Base-by-base conservation (phyloP, 495 filamentous ascomycete genomes). In the Penicillium diatomitis region DNA sequence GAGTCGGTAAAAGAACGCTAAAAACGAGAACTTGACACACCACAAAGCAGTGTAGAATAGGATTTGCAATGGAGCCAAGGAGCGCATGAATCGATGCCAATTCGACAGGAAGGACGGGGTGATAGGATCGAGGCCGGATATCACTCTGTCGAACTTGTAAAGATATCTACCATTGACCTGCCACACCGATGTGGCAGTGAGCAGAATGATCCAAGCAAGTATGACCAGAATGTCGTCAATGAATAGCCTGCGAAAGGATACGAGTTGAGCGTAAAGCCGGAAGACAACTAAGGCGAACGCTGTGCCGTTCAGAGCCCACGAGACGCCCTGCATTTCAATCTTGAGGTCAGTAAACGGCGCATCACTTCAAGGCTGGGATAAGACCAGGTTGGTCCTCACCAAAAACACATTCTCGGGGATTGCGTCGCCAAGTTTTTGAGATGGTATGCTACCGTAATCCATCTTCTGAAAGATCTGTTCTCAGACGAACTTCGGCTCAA, bases 21-120 rank as follows among this genome's bases (percentile, higher is more conserved):
- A 32, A 35, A 64, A 66, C 1, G 55, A 61, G 20, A 62, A 47
- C 20, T 66, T 66, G 44, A 64, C 38, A 12, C 46, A 38, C 54
- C 55, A 63, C 5, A 63, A 38, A 5, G 44, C 50, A 6, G 53
- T 50, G 36, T 61, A 57, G 27, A 56, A 61, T 1, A 65, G 40
- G 6, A 63, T 40, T 44, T 55, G 30, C 7, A 56, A 34, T 4
- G 49, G 52, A 9, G 46, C 53, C 8, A 52, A 40, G 5, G 44
- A 52, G 6, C 46, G 49, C 46, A 56, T 52, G 11, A 56, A 56
- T 4, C 5, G 31, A 6, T 56, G 44, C 33, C 44, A 58, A 8
- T 44, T 46, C 1, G 38, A 41, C 2, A 50, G 35, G 10, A 55
- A 55, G 3, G 31, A 38, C 6, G 30, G 35, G 8, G 48, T 44